These are phyloP conservation scores for Penicillium hesseltinei DNA, from an alignment of 2,329 filamentous ascomycete genomes.

Conservation along the genomic window DNA sequence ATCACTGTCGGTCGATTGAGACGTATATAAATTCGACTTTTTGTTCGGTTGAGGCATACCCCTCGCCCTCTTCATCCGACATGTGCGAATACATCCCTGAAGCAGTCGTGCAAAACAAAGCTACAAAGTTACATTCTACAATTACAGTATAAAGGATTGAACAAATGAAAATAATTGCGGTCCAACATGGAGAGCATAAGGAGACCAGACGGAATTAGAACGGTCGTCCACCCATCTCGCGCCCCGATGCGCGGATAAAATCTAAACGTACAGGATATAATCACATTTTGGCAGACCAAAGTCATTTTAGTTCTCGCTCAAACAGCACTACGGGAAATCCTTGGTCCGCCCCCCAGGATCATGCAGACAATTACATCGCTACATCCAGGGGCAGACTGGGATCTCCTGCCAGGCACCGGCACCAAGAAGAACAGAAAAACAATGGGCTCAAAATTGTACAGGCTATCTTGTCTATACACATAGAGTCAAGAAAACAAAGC, in stretches of 20 bases:
- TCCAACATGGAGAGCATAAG: conserved; percentile 27
- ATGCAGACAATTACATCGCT: conserved; percentile 26
- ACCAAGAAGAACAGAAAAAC: conserved; percentile 37
- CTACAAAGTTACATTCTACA: conserved; percentile 1
- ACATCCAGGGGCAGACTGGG: conserved; percentile 28
- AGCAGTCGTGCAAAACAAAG: neutral
- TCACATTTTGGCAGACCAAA: conserved; percentile 33
- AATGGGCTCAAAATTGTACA: conserved; percentile 47
- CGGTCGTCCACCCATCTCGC: conserved; percentile 28
- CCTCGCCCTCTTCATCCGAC: neutral
- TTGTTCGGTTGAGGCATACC: neutral
- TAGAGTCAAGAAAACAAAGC: conserved; percentile 41
- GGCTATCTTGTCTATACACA: conserved; percentile 47
- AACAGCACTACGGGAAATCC: conserved; percentile 10
- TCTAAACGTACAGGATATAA: conserved; percentile 46
- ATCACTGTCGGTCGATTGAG: neutral
- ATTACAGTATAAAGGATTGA: conserved; percentile 6
- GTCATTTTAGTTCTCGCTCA: conserved; percentile 14
- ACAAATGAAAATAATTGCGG: conserved; percentile 38
- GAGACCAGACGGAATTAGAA: conserved; percentile 30
- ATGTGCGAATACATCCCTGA: neutral
- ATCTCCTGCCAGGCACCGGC: conserved; percentile 14
- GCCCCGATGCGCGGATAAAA: conserved; percentile 34
- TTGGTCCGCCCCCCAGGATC: conserved; percentile 11
- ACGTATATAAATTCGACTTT: neutral